Base-by-base conservation (phyloP, 2,329 filamentous ascomycete genomes). In the Helminthosporium solani region DNA sequence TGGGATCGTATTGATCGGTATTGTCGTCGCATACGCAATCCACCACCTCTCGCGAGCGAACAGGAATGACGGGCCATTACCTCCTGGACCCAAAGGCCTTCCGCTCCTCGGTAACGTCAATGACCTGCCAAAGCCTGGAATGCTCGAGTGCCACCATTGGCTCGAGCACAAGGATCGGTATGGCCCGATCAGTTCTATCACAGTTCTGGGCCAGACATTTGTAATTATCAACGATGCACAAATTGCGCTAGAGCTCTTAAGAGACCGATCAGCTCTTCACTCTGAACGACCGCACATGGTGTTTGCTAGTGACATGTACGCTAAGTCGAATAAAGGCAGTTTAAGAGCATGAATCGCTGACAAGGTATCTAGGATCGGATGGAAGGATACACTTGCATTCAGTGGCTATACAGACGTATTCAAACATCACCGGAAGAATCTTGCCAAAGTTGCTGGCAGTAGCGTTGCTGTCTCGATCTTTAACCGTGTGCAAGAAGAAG, bases 81-180 rank as follows among this genome's bases (percentile, higher is more conserved):
- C 78, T 1, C 79, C 78, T 1, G 79, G 79, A 0, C 79, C 79
- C 0, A 76, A 67, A 30, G 70, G 70, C 0, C 56, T 75, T 6
- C 76, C 77, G 0, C 12, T 81, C 0, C 23, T 81, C 3, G 79
- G 79, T 3, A 81, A 81, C 52, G 50, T 80, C 14, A 49, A 54
- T 1, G 77, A 81, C 49, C 59, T 81, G 9, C 78, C 78, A 0
- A 58, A 67, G 0, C 45, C 62, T 7, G 68, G 65, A 0, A 52
- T 51, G 31, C 67, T 64, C 7, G 74, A 76, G 41, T 73, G 63
- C 56, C 49, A 68, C 16, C 73, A 77, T 42, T 77, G 73, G 73
- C 44, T 71, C 1, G 62, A 75, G 34, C 68, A 74, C 48, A 76
- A 75, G 52, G 66, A 73, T 11, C 42, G 61, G 12, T 45, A 50